These are phyloP conservation scores for Nyssa sinensis DNA, from an alignment of 148 eudicot species.

Conservation along the genomic window DNA sequence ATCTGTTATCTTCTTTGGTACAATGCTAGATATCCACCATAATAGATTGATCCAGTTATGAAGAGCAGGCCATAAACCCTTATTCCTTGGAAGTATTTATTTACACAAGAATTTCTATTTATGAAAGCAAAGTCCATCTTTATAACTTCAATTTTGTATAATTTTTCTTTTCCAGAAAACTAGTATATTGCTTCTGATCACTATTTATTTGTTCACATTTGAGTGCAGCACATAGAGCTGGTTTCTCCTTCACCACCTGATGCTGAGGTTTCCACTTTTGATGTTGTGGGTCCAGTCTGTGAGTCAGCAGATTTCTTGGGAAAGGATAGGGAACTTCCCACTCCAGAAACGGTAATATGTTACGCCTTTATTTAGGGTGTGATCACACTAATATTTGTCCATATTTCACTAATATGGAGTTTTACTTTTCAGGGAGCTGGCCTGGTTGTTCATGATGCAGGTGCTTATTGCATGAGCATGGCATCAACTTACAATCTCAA, in stretches of 20 bases:
- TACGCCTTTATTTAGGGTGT: neutral
- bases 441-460: conserved; percentile 96
- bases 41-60: neutral
- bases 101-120: neutral
- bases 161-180: neutral
- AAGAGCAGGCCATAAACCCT: neutral
- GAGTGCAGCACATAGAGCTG: conserved; percentile 80
- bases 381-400: neutral
- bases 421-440: conserved; percentile 66
- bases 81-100: neutral
- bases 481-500: conserved; percentile 98
- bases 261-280: conserved; percentile 67
- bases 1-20: neutral
- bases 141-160: neutral
- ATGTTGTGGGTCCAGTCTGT: conserved; percentile 97
- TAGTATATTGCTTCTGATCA: neutral
- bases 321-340: conserved; percentile 81
- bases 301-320: conserved; percentile 98
- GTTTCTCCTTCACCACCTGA: conserved; percentile 69
- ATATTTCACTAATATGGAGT: neutral
- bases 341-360: conserved; percentile 61
- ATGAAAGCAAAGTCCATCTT: neutral
- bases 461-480: conserved; percentile 99
- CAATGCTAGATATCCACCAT: neutral
- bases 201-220: neutral